Percentiles rank a stretch among this genome's conserved stretches.
phyloP scores from a whole-genome alignment of 352 stramenopile genomes.

The Achlya hypogyna region DNA sequence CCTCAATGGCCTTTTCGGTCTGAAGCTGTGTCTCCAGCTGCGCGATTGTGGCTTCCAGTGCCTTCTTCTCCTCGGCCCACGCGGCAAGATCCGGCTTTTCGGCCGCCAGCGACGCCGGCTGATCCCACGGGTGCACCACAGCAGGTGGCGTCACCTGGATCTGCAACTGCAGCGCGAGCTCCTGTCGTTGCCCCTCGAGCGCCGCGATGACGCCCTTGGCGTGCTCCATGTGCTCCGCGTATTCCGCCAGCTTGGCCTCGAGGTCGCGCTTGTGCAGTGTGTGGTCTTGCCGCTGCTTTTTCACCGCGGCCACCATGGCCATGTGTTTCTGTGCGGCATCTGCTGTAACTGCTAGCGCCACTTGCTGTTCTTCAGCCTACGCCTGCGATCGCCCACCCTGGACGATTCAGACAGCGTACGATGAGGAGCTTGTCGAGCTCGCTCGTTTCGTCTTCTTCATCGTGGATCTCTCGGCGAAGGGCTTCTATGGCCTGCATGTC shows the following conservation, averaged over 20 bases:
- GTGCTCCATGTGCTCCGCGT: slow-evolving; percentile 25
- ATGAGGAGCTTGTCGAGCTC: slow-evolving; percentile 14
- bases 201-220: slow-evolving; percentile 32
- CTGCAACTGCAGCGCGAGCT: neutral
- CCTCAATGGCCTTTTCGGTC: neutral
- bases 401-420: neutral
- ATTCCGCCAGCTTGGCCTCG: slow-evolving; percentile 16
- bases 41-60: neutral
- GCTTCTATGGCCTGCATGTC: neutral
- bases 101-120: neutral
- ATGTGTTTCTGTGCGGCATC: neutral
- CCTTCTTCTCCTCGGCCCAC: slow-evolving; percentile 4
- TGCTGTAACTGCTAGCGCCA: neutral
- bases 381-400: neutral
- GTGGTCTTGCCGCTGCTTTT: slow-evolving; percentile 21
- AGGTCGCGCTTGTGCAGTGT: slow-evolving; percentile 17
- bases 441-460: slow-evolving; percentile 6
- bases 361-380: neutral
- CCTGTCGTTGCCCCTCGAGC: slow-evolving; percentile 16
- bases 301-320: slow-evolving; percentile 30
- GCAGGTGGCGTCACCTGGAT: neutral
- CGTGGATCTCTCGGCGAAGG: slow-evolving; percentile 12
- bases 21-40: neutral
- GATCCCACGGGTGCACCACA: neutral
- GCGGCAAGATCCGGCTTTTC: neutral